Conservation (phyloP, 257 asterid species). For the Solanum virginianum region DNA sequence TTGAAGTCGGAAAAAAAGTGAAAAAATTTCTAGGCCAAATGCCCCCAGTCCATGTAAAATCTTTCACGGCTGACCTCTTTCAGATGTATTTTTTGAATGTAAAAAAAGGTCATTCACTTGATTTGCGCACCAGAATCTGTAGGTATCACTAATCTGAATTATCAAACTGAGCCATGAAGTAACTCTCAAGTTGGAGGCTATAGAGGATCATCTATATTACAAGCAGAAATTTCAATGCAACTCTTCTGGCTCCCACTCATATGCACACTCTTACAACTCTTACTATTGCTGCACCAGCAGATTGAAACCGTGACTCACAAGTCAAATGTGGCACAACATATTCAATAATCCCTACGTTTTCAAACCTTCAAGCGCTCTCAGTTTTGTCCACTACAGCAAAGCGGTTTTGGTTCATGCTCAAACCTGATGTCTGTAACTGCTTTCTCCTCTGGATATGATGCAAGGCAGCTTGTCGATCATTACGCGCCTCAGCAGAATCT, state of each 20-base stretch:
- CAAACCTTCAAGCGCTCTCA: not conserved
- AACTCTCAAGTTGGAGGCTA: not conserved
- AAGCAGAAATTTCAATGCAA: not conserved
- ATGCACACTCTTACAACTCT: not conserved
- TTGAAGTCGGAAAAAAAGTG: no score
- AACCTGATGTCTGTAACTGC: conserved; percentile 59
- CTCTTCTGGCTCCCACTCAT: not conserved
- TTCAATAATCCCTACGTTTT: not conserved
- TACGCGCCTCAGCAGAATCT: conserved; percentile 42
- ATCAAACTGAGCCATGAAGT: not conserved
- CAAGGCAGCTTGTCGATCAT: conserved; percentile 50
- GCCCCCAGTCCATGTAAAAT: not conserved
- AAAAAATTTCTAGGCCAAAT: no score
- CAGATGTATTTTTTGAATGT: not conserved
- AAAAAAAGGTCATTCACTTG: not conserved
- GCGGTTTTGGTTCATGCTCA: conserved; percentile 24
- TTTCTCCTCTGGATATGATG: conserved; percentile 59
- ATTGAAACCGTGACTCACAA: not conserved
- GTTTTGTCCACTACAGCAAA: not conserved
- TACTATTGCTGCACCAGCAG: not conserved
- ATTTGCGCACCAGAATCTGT: not conserved
- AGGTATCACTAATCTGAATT: not conserved
- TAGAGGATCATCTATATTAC: not conserved
- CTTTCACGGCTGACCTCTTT: not conserved
- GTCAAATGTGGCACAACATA: not conserved